Evolutionary conservation across 208 protist genomes (phyloP), one percentile per base, ranked within the genome.

Genomic region (Leishmania martiniquensis): DNA sequence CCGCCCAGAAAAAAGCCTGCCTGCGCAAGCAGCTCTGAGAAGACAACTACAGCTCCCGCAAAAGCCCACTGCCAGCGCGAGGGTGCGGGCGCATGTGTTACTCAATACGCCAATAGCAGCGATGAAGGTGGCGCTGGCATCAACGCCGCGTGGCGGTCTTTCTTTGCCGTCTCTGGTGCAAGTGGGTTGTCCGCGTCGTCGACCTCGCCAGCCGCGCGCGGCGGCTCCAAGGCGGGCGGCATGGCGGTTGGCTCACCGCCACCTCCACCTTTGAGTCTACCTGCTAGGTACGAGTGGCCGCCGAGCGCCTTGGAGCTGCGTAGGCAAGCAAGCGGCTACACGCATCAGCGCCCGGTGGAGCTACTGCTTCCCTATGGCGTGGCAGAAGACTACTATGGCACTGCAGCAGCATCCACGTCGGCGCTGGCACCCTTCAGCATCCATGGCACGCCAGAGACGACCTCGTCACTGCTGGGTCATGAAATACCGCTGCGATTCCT

Each of bases 301-400:
- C 80, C 80, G 20, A 80, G 55, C n/a, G 39, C 66, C 6, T 32
- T 7, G 1, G 75, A 84, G 45, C 68, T 84, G 29, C 60, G 75
- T 32, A 20, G 51, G 70, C 74, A 77, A 15, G 37, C 59, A 42
- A 10, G 45, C 32, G 75, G 37, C 57, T 4, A 47, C 25, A n/a
- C 59, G 15, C 49, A 52, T 32, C 37, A 72, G 47, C 84, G 75
- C 32, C 80, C 79, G 22, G 77, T 87, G 51, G 79, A 81, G 59
- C 34, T 87, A n/a, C 29, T 87, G 42, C 75, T 87, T 17, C 84
- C 84, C 17, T 87, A 87, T 70, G 78, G 80, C 47, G 74, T 72
- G 20, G 82, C 80, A 13, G 80, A 82, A 49, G 25, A 55, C n/a
- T 80, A 77, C 52, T 83, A 82, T 73, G 54, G 65, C 52, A 37